phyloP scores from a whole-genome alignment of 2,329 filamentous ascomycete species.

The Periconia digitata region DNA sequence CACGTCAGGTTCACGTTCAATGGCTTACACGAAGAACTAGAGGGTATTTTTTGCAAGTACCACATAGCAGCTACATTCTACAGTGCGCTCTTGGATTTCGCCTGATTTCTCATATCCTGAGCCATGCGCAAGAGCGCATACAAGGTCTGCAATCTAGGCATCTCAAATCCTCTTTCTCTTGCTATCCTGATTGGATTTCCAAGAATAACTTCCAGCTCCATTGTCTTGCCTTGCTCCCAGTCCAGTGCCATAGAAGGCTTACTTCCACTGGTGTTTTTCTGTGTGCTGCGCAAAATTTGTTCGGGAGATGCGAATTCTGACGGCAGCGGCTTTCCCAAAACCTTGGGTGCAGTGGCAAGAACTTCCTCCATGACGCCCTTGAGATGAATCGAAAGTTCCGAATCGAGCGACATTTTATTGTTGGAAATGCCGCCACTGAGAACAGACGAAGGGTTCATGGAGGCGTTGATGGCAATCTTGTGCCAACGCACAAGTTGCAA shows the following conservation, averaged over 20 bases:
- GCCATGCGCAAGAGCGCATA: constrained; percentile 67
- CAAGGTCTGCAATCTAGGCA: constrained; percentile 67
- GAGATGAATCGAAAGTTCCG: constrained; percentile 64
- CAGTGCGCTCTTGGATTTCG: constrained; percentile 24
- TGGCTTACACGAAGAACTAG: too few species aligned
- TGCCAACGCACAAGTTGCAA: constrained; percentile 74
- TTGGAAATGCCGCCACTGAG: constrained; percentile 67
- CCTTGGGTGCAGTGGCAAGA: constrained; percentile 62
- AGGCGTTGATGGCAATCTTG: constrained; percentile 75
- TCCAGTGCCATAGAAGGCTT: constrained; percentile 68
- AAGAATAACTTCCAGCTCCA: constrained; percentile 73
- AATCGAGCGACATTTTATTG: constrained; percentile 65
- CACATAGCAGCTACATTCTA: constrained; percentile 6
- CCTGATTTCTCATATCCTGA: constrained; percentile 55
- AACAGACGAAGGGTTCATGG: constrained; percentile 73
- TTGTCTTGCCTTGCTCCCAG: constrained; percentile 65
- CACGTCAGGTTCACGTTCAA: too few species aligned
- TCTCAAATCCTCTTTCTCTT: constrained; percentile 61
- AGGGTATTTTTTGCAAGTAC: not conserved
- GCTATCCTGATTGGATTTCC: constrained; percentile 71
- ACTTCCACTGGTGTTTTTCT: constrained; percentile 62
- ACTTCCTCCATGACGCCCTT: constrained; percentile 71
- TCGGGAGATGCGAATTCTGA: constrained; percentile 63
- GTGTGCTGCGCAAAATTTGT: constrained; percentile 63
- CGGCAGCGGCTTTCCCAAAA: constrained; percentile 65